A percentile compares a stretch with the other conserved stretches of the same genome.
These are phyloP conservation scores for Puccinia coronata DNA, from an alignment of 1,284 basidiomycete genomes.

Conservation along the genomic window DNA sequence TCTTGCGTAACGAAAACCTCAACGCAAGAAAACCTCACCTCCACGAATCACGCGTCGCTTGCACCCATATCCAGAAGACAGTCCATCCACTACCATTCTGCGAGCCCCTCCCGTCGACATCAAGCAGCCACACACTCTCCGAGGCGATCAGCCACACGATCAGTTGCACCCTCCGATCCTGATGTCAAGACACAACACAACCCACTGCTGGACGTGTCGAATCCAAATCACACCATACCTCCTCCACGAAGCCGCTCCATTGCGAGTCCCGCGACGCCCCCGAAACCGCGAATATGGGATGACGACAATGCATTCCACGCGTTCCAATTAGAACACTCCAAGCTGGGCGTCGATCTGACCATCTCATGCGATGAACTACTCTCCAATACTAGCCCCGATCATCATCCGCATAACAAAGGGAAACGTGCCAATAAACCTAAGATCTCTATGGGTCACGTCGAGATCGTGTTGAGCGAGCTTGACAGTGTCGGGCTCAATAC, in stretches of 20 bases:
- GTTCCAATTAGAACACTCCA: conserved; percentile 33
- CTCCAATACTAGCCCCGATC: neutral
- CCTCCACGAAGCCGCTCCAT: neutral
- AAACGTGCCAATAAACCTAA: too few species aligned
- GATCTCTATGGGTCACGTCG: conserved; percentile 37
- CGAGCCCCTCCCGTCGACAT: neutral
- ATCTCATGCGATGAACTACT: conserved; percentile 14
- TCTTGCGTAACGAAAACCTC: too few species aligned
- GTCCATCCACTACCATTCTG: too few species aligned
- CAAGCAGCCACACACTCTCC: neutral
- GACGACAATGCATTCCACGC: conserved; percentile 42
- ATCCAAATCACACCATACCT: neutral
- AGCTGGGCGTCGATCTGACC: conserved; percentile 38
- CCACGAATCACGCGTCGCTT: too few species aligned
- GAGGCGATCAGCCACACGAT: neutral
- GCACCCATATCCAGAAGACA: too few species aligned
- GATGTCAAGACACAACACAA: neutral
- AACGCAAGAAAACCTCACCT: too few species aligned
- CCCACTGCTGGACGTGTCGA: neutral
- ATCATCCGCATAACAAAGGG: neutral
- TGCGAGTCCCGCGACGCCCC: conserved; percentile 18
- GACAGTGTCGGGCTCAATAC: neutral
- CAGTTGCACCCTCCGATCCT: neutral
- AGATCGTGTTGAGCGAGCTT: conserved; percentile 32
- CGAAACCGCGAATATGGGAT: conserved; percentile 42